phyloP scores from a whole-genome alignment of 2,329 filamentous ascomycete genomes.

The Colletotrichum musicola region DNA sequence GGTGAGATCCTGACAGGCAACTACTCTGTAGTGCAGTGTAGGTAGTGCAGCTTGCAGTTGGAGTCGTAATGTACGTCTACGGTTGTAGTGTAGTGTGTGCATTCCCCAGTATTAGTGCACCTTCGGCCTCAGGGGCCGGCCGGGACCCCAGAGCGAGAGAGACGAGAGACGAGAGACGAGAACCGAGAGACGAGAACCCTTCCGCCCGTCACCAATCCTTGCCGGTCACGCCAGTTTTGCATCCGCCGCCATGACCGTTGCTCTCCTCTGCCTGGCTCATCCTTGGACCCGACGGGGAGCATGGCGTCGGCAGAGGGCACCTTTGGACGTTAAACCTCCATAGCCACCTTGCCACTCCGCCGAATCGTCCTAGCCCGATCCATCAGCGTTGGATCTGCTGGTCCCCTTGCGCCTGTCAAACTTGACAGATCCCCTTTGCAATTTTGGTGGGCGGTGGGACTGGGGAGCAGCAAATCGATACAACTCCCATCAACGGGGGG shows the following conservation, averaged over 20 bases:
- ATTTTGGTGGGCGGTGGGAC: conserved; percentile 26
- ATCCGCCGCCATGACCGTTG: conserved; percentile 25
- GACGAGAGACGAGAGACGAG: conserved; percentile 11
- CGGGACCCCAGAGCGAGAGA: conserved; percentile 5
- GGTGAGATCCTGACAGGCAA: conserved; percentile 23
- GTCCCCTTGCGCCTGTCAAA: conserved; percentile 39
- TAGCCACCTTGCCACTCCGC: conserved; percentile 36
- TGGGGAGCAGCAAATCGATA: conserved; percentile 14
- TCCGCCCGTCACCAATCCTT: conserved; percentile 16
- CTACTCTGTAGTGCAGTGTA: neutral
- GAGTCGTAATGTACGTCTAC: no score
- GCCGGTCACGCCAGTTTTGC: conserved; percentile 38
- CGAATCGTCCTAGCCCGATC: conserved; percentile 34
- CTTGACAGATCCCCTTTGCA: conserved; percentile 40
- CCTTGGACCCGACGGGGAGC: conserved; percentile 29
- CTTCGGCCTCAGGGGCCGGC: conserved; percentile 32
- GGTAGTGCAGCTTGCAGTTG: no score
- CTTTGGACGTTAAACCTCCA: conserved; percentile 36
- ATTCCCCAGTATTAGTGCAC: no score
- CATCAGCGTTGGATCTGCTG: conserved; percentile 39
- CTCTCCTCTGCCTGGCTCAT: conserved; percentile 29
- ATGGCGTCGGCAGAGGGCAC: conserved; percentile 33
- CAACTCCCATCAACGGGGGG: conserved; percentile 15
- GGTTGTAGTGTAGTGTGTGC: no score
- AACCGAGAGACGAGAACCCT: conserved; percentile 7